A percentile compares a stretch with the other conserved stretches of the same genome.
Conservation (phyloP, 2,329 filamentous ascomycete species). For the Colletotrichum simmondsii region DNA sequence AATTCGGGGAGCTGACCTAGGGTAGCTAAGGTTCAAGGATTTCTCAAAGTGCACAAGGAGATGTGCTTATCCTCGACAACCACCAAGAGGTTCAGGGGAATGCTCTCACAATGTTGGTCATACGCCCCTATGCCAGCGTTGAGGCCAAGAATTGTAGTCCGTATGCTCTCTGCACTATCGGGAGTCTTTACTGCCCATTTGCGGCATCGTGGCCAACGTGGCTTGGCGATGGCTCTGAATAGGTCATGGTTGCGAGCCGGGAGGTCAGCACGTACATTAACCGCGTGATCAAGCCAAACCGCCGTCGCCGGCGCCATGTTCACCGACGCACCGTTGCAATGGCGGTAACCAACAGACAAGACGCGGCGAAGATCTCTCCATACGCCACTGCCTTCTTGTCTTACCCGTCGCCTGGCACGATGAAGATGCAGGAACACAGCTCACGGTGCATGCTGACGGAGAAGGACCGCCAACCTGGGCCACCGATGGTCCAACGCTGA, state of each 20-base stretch:
- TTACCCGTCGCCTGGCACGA: not conserved
- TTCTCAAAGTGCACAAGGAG: no score
- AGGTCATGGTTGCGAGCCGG: no score
- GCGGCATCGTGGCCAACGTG: not conserved
- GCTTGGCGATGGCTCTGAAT: not conserved
- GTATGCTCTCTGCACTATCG: no score
- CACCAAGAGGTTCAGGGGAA: no score
- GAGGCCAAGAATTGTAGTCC: no score
- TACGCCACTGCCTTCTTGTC: not conserved
- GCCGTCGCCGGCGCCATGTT: conserved; percentile 52
- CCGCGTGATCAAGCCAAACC: conserved; percentile 44
- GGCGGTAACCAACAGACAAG: conserved; percentile 45
- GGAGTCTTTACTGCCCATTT: no score
- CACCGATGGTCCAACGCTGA: conserved; percentile 55
- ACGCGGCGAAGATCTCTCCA: conserved; percentile 1
- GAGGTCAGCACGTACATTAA: not conserved
- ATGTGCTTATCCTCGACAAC: no score
- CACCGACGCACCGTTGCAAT: conserved; percentile 56
- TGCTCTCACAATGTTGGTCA: no score
- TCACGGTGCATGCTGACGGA: conserved; percentile 53
- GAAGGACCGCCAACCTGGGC: conserved; percentile 52
- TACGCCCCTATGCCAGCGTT: no score
- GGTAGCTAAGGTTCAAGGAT: no score
- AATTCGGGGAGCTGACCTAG: no score
- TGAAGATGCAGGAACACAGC: conserved; percentile 34